phyloP scores from a whole-genome alignment of 768 basidiomycete genomes.

The Sarcomyxa edulis region DNA sequence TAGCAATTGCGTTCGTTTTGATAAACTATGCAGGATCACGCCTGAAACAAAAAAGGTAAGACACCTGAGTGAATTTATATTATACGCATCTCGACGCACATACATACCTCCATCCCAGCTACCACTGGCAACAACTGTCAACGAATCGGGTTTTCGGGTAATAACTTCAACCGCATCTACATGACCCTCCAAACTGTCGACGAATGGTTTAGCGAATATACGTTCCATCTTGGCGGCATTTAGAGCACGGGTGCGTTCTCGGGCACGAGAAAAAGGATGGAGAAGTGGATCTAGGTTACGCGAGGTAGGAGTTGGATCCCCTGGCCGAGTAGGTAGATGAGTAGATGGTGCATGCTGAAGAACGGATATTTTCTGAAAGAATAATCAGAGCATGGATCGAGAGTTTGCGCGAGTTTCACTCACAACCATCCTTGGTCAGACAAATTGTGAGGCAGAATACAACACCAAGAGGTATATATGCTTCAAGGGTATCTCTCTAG shows the following conservation, averaged over 20 bases:
- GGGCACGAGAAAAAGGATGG: constrained; percentile 89
- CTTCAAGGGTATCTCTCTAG: no score
- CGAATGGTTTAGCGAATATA: constrained; percentile 97
- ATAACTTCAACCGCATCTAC: constrained; percentile 90
- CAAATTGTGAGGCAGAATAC: no score
- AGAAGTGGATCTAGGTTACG: constrained; percentile 93
- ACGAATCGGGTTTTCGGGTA: constrained; percentile 62
- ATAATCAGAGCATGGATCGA: no score
- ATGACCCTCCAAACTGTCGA: constrained; percentile 88
- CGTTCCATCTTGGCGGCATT: constrained; percentile 96
- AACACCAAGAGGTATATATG: no score
- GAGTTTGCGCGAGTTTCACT: no score
- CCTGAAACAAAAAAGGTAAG: constrained; percentile 38
- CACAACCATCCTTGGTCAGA: no score
- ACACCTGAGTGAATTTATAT: not conserved
- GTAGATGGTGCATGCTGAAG: constrained; percentile 76
- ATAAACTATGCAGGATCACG: constrained; percentile 80
- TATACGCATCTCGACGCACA: constrained; percentile 2
- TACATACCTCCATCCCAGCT: constrained; percentile 92
- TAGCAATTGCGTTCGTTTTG: constrained; percentile 45
- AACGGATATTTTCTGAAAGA: constrained; percentile 78
- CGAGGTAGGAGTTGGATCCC: constrained; percentile 83
- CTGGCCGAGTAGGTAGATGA: constrained; percentile 69
- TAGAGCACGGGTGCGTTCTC: constrained; percentile 90
- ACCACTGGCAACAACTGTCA: constrained; percentile 82